These are phyloP conservation scores for Pseudonitzschia multistriata DNA, from an alignment of 108 stramenopile genomes.

Conservation along the genomic window DNA sequence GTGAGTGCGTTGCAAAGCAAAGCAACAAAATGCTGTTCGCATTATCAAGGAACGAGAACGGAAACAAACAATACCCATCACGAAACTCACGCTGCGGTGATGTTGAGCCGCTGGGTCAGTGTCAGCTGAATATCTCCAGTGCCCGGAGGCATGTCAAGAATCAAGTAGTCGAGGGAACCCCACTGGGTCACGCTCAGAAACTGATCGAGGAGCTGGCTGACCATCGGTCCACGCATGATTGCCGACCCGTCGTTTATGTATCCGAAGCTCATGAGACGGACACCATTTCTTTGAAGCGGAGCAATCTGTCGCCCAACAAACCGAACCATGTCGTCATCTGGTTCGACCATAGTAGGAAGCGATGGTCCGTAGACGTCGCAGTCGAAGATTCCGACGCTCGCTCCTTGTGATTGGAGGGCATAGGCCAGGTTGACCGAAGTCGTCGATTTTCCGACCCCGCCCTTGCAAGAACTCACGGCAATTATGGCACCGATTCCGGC, in stretches of 20 bases:
- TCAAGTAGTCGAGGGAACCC: conserved; percentile 95
- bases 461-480: conserved; percentile 87
- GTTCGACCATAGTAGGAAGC: conserved; percentile 80
- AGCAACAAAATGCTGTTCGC: neutral
- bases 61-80: neutral
- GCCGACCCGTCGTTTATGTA: conserved; percentile 85
- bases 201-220: conserved; percentile 89
- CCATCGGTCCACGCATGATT: conserved; percentile 89
- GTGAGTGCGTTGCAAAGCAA: neutral
- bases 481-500: conserved; percentile 70
- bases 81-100: conserved; percentile 72
- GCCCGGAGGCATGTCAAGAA: conserved; percentile 99
- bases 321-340: conserved; percentile 71
- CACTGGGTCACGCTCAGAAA: conserved; percentile 92
- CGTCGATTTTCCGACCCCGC: conserved; percentile 98
- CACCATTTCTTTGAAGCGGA: conserved; percentile 75
- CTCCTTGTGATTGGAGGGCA: conserved; percentile 76
- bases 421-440: conserved; percentile 95
- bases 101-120: conserved; percentile 85
- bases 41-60: neutral
- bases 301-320: conserved; percentile 80
- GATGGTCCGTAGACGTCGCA: conserved; percentile 96
- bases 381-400: conserved; percentile 92
- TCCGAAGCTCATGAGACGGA: conserved; percentile 89
- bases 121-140: conserved; percentile 98